phyloP scores from a whole-genome alignment of 805 yeast genomes.

The Wickerhamomyces xylosicus region DNA sequence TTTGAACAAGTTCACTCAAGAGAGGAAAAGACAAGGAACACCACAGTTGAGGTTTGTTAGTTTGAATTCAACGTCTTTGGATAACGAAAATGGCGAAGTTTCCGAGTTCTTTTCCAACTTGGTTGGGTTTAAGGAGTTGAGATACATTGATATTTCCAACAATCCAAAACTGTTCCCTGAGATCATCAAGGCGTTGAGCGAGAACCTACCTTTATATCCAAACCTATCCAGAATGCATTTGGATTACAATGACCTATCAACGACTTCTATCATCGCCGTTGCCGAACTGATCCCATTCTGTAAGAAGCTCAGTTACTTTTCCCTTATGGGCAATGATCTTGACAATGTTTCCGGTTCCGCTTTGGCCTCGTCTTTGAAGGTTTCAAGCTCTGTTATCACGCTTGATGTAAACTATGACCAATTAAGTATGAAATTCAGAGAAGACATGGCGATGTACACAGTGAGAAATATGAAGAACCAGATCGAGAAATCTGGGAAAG shows the following conservation, averaged over 20 bases:
- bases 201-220: conserved; percentile 63
- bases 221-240: conserved; percentile 56
- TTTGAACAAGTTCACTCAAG: conserved; percentile 12
- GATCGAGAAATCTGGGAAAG: conserved; percentile 16
- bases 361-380: conserved; percentile 53
- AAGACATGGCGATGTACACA: conserved; percentile 64
- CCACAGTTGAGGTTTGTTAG: conserved; percentile 38
- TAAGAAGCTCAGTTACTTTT: conserved; percentile 50
- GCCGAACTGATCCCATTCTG: conserved; percentile 70
- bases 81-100: conserved; percentile 22
- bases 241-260: conserved; percentile 54
- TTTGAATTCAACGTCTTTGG: conserved; percentile 54
- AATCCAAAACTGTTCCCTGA: conserved; percentile 63
- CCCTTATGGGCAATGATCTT: conserved; percentile 57
- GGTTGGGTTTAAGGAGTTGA: conserved; percentile 46
- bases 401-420: conserved; percentile 54
- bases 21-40: conserved; percentile 15
- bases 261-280: conserved; percentile 45
- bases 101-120: conserved; percentile 33
- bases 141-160: conserved; percentile 69
- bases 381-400: conserved; percentile 50
- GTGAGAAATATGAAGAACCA: conserved; percentile 71
- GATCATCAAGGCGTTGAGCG: conserved; percentile 38
- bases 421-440: conserved; percentile 48
- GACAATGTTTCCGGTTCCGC: conserved; percentile 56